Conservation (phyloP, 1,284 basidiomycete species). For the Apiotrichum porosum region DNA sequence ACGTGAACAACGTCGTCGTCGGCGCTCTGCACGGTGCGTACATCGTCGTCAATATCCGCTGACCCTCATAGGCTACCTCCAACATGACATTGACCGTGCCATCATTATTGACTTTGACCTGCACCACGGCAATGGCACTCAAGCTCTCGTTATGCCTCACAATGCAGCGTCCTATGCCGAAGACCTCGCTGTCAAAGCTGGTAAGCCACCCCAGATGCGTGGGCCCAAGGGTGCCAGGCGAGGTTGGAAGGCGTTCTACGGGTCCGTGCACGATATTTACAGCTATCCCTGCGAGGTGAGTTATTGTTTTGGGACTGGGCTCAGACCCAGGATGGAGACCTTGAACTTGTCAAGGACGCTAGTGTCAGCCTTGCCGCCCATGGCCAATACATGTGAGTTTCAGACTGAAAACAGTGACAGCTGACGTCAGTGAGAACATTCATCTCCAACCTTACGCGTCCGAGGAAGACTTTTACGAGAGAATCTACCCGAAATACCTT, state of each 20-base stretch:
- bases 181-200: conserved; percentile 55
- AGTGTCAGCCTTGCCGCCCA: conserved; percentile 76
- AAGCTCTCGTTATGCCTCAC: conserved; percentile 83
- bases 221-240: conserved; percentile 48
- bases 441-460: conserved; percentile 74
- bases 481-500: conserved; percentile 70
- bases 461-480: conserved; percentile 70
- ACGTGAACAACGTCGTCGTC: conserved; percentile 88
- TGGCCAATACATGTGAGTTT: conserved; percentile 69
- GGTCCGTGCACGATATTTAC: conserved; percentile 79
- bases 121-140: conserved; percentile 93
- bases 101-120: conserved; percentile 91
- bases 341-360: conserved; percentile 72
- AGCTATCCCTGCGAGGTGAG: conserved; percentile 87
- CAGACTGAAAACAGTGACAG: background rate
- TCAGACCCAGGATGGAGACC: conserved; percentile 67
- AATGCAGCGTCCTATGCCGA: conserved; percentile 78
- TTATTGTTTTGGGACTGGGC: background rate
- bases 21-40: conserved; percentile 77
- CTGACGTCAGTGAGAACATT: conserved; percentile 62
- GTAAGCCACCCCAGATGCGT: conserved; percentile 37
- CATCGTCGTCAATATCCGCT: background rate
- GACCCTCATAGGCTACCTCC: conserved; percentile 65
- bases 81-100: conserved; percentile 70
- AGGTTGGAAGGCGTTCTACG: conserved; percentile 74